Evolutionary conservation across 1,284 basidiomycete genomes (phyloP).

Genomic region (Malassezia slooffiae): DNA sequence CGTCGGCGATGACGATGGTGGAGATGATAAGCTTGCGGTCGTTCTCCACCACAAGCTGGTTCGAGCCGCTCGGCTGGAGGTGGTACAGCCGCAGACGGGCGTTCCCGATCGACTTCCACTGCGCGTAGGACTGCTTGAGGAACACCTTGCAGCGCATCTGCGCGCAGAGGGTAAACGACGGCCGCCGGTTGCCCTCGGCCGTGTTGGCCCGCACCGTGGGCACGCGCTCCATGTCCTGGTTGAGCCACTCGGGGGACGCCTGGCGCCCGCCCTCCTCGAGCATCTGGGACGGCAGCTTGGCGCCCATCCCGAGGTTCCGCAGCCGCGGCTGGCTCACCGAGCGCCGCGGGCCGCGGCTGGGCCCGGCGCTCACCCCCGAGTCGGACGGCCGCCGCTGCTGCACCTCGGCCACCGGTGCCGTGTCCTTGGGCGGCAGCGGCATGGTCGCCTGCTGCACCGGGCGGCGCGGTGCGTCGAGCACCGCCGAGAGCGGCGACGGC

Average conservation of each 20-base stretch:
- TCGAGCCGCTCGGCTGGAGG: conserved; percentile 68
- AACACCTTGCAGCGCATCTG: conserved; percentile 99
- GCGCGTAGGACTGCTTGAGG: conserved; percentile 81
- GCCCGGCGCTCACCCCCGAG: no score
- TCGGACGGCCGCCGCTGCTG: no score
- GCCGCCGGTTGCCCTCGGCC: conserved; percentile 7
- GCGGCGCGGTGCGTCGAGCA: no score
- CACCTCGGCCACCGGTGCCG: not conserved
- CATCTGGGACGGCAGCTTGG: conserved; percentile 33
- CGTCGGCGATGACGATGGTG: conserved; percentile 87
- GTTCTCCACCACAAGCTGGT: conserved; percentile 89
- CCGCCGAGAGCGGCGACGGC: no score
- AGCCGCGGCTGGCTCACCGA: conserved; percentile 2
- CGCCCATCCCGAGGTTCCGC: not conserved
- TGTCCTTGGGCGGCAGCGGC: not conserved
- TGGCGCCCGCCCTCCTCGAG: conserved; percentile 21
- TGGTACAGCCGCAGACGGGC: conserved; percentile 76
- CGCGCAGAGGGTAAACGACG: conserved; percentile 54
- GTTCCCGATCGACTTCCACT: conserved; percentile 90
- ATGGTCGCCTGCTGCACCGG: no score
- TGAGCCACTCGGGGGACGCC: conserved; percentile 8
- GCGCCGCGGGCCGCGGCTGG: no score
- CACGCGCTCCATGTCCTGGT: not conserved
- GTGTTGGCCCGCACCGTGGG: not conserved
- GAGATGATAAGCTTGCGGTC: conserved; percentile 64